Evolutionary conservation across 2,329 filamentous ascomycete genomes (phyloP), one percentile per base, ranked within the genome.

Genomic region (Pezicula radicicola): DNA sequence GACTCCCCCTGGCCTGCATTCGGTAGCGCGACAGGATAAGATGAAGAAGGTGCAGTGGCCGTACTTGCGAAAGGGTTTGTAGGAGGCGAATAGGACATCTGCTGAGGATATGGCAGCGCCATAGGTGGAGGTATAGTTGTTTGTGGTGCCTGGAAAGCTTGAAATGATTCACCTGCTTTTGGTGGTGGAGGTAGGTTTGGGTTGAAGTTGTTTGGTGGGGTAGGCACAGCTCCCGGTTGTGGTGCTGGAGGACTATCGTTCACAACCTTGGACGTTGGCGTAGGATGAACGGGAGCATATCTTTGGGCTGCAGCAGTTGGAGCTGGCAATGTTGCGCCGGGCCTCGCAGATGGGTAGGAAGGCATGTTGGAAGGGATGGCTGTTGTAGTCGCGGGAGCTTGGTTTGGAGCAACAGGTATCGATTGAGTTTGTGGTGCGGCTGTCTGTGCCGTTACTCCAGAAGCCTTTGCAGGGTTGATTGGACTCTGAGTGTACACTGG

Each of bases 401-500:
- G 47, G 35, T 46, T 55, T 48, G 59, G 55, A 52, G 59, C 51
- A 18, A 54, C 46, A 51, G 60, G 55, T 48, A 55, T 53, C 48
- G 50, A 54, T 60, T 53, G 50, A 51, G 52, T 53, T 55, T 54
- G 57, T 46, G 67, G 54, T 7, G 59, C 54, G 6, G 60, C 57
- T 15, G 77, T 81, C 57, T 78, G 66, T 27, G 78, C 73, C 18
- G 77, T 78, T 40, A 69, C 63, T 30, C 72, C 77, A 15, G 72
- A 71, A 46, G 80, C 72, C 68, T 82, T 84, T 6, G 76, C 70
- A 36, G 78, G 76, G 60, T 72, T 78, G 66, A 85, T 83, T 43
- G 83, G 82, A 64, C 79, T 83, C 50, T 77, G 67, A 35, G 75
- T 77, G 67, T 83, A 82, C 40, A 85, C 75, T 45, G 77, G 79